A percentile compares a stretch with the other conserved stretches of the same genome.
phyloP scores from a whole-genome alignment of 1,284 basidiomycete species.

The Irpex sp. region DNA sequence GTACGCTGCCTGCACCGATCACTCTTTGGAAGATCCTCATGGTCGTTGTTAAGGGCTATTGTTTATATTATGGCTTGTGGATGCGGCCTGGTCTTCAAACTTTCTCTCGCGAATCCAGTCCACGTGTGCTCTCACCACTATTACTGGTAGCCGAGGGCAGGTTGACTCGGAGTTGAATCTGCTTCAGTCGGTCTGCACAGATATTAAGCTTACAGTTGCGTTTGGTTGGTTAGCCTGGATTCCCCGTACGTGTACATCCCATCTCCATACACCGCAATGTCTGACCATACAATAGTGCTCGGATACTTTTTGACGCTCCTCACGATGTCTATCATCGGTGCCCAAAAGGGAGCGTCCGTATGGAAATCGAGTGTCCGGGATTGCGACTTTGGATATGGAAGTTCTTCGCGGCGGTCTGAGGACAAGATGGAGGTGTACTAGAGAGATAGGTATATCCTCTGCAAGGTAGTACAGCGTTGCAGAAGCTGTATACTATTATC shows the following conservation, averaged over 20 bases:
- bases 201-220: conserved; percentile 9
- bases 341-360: conserved; percentile 8
- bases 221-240: conserved; percentile 14
- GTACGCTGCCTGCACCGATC: conserved; percentile 10
- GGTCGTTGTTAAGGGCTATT: conserved; percentile 6
- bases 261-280: neutral
- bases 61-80: conserved; percentile 13
- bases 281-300: conserved; percentile 4
- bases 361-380: conserved; percentile 13
- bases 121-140: conserved; percentile 5
- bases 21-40: neutral
- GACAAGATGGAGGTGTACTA: too few relatives aligned
- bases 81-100: conserved; percentile 6
- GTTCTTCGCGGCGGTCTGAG: neutral
- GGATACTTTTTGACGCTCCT: conserved; percentile 9
- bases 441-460: too few relatives aligned
- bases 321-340: conserved; percentile 6
- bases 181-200: conserved; percentile 7
- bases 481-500: neutral
- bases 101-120: conserved; percentile 1
- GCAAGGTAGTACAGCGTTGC: too few relatives aligned
- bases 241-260: conserved; percentile 5
- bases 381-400: conserved; percentile 7
- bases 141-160: neutral
- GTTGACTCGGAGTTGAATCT: conserved; percentile 1